Base-by-base conservation (phyloP, 805 yeast species). In the Starmerella bombi region DNA sequence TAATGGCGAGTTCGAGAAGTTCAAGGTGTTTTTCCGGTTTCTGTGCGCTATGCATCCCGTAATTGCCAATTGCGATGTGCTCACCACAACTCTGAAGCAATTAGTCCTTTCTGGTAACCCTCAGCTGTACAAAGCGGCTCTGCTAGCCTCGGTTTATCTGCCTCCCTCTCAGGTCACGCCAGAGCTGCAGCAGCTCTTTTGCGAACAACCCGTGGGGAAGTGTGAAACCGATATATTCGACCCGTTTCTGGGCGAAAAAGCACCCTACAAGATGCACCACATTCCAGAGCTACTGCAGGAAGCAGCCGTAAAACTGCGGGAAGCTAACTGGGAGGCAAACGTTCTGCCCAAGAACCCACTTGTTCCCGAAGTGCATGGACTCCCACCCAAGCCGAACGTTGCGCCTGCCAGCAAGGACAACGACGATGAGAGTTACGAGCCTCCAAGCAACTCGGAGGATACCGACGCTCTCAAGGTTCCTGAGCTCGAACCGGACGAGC, bases 21-120 rank as follows among this genome's bases (percentile, higher is more conserved):
- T 82, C 47, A 86, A 88, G 59, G 65, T 80, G 10, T 60, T 77
- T 14, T 53, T 83, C 44, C 73, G 94, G 53, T 75, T 85, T 48
- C 62, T 83, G 48, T 74, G 84, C 0, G 59, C 77, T 3, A 61
- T 85, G 47, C 80, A 36, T n/a, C 43, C 84, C 3, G 71, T 84
- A 25, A 59, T 83, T 36, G 58, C 61, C 4, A 73, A 46, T 30
- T 3, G 70, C 20, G 70, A 69, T 27, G 72, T 69, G 22, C 49
- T 72, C 4, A 27, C 37, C 5, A 19, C 6, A 9, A 6, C n/a
- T 9, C 30, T 40, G 8, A 17, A 32, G 15, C 12, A 19, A 23
- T 12, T 19, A 21, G 35, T 32, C 17, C 27, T 6, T 4, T 8
- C 17, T 2, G 60, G 80, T 42, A 32, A 27, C 20, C 41, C 25